Conservation (phyloP, 2,329 filamentous ascomycete species). For the Cryphonectria radicalis region DNA sequence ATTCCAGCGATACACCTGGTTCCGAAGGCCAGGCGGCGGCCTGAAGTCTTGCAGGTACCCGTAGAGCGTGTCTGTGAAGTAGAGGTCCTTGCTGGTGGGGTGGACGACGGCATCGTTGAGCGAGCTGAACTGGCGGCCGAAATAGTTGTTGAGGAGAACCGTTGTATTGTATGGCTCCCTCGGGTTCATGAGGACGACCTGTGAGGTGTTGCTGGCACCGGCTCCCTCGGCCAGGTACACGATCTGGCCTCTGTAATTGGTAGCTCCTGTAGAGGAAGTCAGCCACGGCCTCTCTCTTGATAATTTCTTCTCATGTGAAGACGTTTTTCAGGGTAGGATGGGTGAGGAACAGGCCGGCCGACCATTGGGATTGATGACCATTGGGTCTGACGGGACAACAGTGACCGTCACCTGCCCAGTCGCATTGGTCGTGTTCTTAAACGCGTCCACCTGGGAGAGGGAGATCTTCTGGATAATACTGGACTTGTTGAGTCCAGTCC, state of each 20-base stretch:
- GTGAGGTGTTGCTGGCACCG: conserved; percentile 46
- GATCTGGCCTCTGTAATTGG: conserved; percentile 54
- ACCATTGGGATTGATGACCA: conserved; percentile 57
- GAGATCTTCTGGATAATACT: conserved; percentile 56
- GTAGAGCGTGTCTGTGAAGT: conserved; percentile 67
- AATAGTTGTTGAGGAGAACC: conserved; percentile 61
- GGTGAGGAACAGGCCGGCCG: conserved; percentile 34
- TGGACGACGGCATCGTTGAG: conserved; percentile 62
- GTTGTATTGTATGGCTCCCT: conserved; percentile 55
- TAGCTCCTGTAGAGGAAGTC: conserved; percentile 44
- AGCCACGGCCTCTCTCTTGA: background rate
- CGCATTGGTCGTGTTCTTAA: conserved; percentile 43
- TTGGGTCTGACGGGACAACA: conserved; percentile 46
- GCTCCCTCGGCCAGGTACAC: conserved; percentile 56
- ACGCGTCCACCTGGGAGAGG: conserved; percentile 46
- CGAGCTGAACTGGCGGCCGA: conserved; percentile 63
- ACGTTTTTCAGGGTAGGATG: background rate
- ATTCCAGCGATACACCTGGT: conserved; percentile 63
- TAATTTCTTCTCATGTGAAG: background rate
- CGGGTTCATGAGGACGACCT: conserved; percentile 50
- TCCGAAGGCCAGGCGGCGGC: conserved; percentile 54
- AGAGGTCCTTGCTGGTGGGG: conserved; percentile 60
- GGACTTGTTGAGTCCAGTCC: conserved; percentile 56
- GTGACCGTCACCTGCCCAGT: conserved; percentile 47
- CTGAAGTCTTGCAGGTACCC: conserved; percentile 63